Evolutionary conservation across 805 yeast species (phyloP), one percentile per base, ranked within the genome.

Genomic region (Metschnikowia matae): DNA sequence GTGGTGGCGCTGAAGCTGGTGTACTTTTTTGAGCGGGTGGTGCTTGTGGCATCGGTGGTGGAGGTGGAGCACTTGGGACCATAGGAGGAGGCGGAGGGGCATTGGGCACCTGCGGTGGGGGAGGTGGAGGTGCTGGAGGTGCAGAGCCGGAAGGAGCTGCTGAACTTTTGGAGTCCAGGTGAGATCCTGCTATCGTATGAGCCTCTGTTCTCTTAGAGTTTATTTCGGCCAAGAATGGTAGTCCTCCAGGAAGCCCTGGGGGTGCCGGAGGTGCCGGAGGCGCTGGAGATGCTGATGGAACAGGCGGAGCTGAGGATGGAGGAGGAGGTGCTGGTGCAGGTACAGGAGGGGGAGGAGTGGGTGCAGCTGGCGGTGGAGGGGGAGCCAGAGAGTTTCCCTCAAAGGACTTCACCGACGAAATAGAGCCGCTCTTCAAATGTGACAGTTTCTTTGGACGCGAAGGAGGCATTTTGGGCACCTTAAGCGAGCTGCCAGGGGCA

Each of bases 361-460:
- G 38, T 21, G 41, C 17, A 35, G 3, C 18, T 35, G 21, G 26
- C 8, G 44, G 45, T 2, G 44, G 47, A 6, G 44, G 17, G 29
- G 40, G 36, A 5, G 48, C 35, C 7, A n/a, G 17, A 21, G 33
- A 15, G 21, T 10, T 40, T 15, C 17, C 36, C 23, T 58, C 63
- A 33, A 50, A 45, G 11, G 64, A 60, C 35, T 40, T 42, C 10
- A 53, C 49, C 17, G 69, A 64, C 20, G 57, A 56, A 5, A 55
- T 46, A 1, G 70, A 65, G 14, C 49, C 36, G 17, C 60, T 48
- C 51, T 62, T 63, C 53, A 69, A 55, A 57, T 72, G 77, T 1
- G 63, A 51, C 39, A 73, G 67, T 53, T 72, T 73, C 54, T 62
- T 66, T 23, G 78, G 78, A 42, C 77, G 62, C 26, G 60, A 62